A percentile compares a stretch with the other conserved stretches of the same genome.
Conservation (phyloP, 495 filamentous ascomycete species). For the Penicillium bovifimosum region DNA sequence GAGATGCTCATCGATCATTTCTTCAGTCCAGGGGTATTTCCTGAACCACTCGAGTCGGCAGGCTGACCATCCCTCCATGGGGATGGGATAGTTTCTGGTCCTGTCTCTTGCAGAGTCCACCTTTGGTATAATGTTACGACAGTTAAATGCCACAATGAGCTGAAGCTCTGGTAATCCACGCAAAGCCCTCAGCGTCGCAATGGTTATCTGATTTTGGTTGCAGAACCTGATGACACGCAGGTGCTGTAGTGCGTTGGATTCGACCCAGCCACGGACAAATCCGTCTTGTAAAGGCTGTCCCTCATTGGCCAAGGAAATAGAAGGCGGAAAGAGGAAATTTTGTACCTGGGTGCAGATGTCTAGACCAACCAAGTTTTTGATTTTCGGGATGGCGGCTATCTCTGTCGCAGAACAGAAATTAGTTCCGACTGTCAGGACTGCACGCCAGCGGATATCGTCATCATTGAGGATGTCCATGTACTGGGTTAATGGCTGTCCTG, state of each 20-base stretch:
- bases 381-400: slow-evolving; percentile 28
- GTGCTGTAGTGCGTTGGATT: slow-evolving; percentile 29
- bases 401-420: slow-evolving; percentile 26
- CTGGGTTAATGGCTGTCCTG: slow-evolving; percentile 21
- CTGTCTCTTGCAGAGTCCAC: neutral
- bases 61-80: slow-evolving; percentile 5
- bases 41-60: slow-evolving; percentile 6
- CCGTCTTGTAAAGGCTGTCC: slow-evolving; percentile 27
- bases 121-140: slow-evolving; percentile 7
- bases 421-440: slow-evolving; percentile 25
- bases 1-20: neutral
- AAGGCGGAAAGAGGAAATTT: neutral
- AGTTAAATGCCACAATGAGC: slow-evolving; percentile 23
- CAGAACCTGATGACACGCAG: slow-evolving; percentile 32
- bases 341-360: slow-evolving; percentile 21
- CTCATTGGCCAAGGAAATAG: slow-evolving; percentile 3
- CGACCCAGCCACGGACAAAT: slow-evolving; percentile 36
- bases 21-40: neutral
- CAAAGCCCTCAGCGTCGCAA: slow-evolving; percentile 21
- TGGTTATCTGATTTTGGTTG: slow-evolving; percentile 24
- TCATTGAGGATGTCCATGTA: slow-evolving; percentile 34
- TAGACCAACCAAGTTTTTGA: slow-evolving; percentile 36
- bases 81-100: neutral
- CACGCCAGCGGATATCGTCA: slow-evolving; percentile 26
- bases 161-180: slow-evolving; percentile 26